Evolutionary conservation across 1,139 yeast genomes (phyloP), one percentile per base, ranked within the genome.

Genomic region (Blastobotrys persicus): DNA sequence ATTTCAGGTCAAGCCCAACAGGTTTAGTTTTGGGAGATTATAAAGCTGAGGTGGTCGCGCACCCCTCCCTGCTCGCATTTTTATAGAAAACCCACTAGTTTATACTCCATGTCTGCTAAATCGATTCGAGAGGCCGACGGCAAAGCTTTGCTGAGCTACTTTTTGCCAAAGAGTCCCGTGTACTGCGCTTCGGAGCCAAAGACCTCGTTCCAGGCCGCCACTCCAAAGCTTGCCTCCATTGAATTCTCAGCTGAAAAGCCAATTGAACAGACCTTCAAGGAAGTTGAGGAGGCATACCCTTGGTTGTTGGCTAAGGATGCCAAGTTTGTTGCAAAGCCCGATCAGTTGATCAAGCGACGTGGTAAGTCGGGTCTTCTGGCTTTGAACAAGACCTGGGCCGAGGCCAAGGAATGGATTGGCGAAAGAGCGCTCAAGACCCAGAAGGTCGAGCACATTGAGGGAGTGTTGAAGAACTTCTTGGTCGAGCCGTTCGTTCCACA

Each of bases 401-500:
- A 72, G 57, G 69, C 73, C 40, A 69, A 70, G 62, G 66, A 58
- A 11, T 73, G 77, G 77, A 62, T 73, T 50, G 64, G 67, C 31
- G 69, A 67, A 55, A 66, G 74, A 28, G 77, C 77, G 26, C 74
- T 72, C 44, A 59, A 63, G 57, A 55, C 66, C 28, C 70, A 73
- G 55, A 55, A 61, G 50, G 76, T 73, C 44, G 77, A 73, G 63
- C 66, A 65, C 51, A 67, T 72, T 53, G 62, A 60, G 37, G 77
- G 76, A 41, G 58, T 59, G 40, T 64, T 73, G 50, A 64, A 72
- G 45, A 68, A 71, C n/a, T 73, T 73, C 62, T 59, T 73, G 48
- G 76, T 73, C 46, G 77, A 73, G 64, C 77, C 77, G 14, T 73
- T 73, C 57, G 76, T 73, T 32, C 74, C 77, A 44, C 77, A 73